Conservation (phyloP, 2,329 filamentous ascomycete species). For the Davidsoniella australis region DNA sequence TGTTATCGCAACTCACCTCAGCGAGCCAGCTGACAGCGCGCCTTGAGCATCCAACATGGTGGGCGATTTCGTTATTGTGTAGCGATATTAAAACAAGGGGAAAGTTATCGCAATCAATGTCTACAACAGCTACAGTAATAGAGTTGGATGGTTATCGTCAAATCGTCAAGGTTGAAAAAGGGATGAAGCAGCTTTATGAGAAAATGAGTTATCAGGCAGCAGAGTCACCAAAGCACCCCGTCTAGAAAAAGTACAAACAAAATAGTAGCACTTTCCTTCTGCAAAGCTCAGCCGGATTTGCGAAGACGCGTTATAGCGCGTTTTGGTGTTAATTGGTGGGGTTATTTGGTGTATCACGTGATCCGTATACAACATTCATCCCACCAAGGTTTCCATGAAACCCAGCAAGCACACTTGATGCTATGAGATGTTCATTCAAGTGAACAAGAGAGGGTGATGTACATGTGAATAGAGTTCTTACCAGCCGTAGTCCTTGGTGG, state of each 20-base stretch:
- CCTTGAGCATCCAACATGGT: slow-evolving; percentile 8
- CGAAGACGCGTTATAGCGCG: slow-evolving; percentile 3
- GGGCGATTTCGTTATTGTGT: not conserved
- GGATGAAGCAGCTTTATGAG: too few relatives aligned
- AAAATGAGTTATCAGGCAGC: not conserved
- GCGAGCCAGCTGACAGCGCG: slow-evolving; percentile 4
- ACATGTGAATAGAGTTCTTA: too few relatives aligned
- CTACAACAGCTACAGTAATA: too few relatives aligned
- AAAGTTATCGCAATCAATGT: too few relatives aligned
- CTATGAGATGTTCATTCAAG: too few relatives aligned
- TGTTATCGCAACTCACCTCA: not conserved
- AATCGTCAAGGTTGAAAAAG: too few relatives aligned
- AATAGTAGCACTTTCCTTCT: not conserved
- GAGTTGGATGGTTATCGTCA: too few relatives aligned
- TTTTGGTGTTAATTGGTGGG: slow-evolving; percentile 12
- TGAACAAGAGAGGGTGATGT: too few relatives aligned
- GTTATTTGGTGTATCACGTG: slow-evolving; percentile 5
- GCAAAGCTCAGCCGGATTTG: not conserved
- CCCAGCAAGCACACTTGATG: too few relatives aligned
- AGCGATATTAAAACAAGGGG: not conserved
- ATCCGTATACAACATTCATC: too few relatives aligned
- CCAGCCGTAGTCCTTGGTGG: too few relatives aligned
- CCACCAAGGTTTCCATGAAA: too few relatives aligned
- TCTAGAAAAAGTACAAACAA: not conserved
- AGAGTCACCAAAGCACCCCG: not conserved